These are phyloP conservation scores for Gossypium trilobum DNA, from an alignment of 441 rosid species.

Conservation along the genomic window DNA sequence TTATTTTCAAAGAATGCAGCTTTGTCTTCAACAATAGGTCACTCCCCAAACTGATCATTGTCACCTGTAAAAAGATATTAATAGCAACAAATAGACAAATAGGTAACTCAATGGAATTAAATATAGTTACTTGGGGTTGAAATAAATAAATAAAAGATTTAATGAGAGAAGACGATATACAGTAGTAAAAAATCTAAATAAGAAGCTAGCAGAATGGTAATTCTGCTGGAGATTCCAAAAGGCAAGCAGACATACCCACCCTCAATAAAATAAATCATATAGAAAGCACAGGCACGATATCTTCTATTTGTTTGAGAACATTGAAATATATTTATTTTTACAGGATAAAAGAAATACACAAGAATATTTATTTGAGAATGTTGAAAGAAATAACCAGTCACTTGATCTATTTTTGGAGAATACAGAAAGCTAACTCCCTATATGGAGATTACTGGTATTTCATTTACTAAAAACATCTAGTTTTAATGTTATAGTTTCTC, in stretches of 20 bases:
- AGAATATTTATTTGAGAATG: neutral
- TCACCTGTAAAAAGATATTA: conserved; percentile 49
- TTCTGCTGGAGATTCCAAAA: neutral
- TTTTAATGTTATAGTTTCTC: neutral
- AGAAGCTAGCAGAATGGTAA: neutral
- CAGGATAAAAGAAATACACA: neutral
- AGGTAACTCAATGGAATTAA: neutral
- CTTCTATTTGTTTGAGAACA: neutral
- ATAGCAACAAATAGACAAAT: conserved; percentile 5
- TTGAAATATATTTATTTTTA: neutral
- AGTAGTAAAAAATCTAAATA: neutral
- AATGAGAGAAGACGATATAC: neutral
- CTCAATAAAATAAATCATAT: neutral
- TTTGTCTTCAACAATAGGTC: conserved; percentile 72
- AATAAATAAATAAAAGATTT: neutral
- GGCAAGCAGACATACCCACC: neutral
- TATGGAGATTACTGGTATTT: neutral
- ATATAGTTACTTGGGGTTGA: neutral
- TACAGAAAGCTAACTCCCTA: neutral
- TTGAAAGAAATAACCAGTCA: neutral
- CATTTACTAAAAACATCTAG: neutral
- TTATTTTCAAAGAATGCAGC: conserved; percentile 85
- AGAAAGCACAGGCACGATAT: neutral
- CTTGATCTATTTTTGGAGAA: neutral
- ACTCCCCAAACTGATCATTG: conserved; percentile 58